Evolutionary conservation across 805 yeast species (phyloP).

Genomic region (Barnettozyma pratensis): DNA sequence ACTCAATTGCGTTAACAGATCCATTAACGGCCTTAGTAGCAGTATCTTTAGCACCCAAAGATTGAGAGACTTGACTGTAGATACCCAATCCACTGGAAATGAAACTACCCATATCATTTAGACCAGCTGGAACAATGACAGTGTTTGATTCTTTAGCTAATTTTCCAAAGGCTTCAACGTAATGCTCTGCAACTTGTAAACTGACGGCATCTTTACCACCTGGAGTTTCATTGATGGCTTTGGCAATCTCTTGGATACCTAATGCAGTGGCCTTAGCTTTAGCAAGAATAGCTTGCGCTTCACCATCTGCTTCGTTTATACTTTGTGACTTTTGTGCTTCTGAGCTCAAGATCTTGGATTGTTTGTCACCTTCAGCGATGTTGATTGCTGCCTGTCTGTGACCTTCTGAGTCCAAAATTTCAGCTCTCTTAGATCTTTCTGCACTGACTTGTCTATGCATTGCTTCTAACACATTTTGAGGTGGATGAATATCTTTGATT

Average conservation of each 20-base stretch:
- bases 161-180: conserved; percentile 75
- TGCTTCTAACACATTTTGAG: conserved; percentile 77
- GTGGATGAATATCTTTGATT: conserved; percentile 85
- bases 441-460: conserved; percentile 91
- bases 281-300: conserved; percentile 60
- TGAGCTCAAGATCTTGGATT: conserved; percentile 64
- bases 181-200: conserved; percentile 77
- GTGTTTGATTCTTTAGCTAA: conserved; percentile 80
- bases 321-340: conserved; percentile 61
- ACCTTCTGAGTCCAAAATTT: conserved; percentile 84
- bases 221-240: conserved; percentile 61
- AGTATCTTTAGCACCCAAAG: conserved; percentile 1
- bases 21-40: background rate
- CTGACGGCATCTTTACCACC: conserved; percentile 74
- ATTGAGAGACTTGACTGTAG: conserved; percentile 45
- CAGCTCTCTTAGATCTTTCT: conserved; percentile 82
- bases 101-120: conserved; percentile 68
- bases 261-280: conserved; percentile 71
- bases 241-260: conserved; percentile 59
- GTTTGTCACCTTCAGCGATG: conserved; percentile 78
- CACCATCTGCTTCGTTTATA: conserved; percentile 69
- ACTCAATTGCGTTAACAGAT: background rate
- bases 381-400: conserved; percentile 73
- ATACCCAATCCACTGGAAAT: conserved; percentile 77
- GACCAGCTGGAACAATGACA: conserved; percentile 67